Percentiles rank a stretch among this genome's conserved stretches.
phyloP scores from a whole-genome alignment of 257 asterid genomes.

The Nicotiana paniculata region DNA sequence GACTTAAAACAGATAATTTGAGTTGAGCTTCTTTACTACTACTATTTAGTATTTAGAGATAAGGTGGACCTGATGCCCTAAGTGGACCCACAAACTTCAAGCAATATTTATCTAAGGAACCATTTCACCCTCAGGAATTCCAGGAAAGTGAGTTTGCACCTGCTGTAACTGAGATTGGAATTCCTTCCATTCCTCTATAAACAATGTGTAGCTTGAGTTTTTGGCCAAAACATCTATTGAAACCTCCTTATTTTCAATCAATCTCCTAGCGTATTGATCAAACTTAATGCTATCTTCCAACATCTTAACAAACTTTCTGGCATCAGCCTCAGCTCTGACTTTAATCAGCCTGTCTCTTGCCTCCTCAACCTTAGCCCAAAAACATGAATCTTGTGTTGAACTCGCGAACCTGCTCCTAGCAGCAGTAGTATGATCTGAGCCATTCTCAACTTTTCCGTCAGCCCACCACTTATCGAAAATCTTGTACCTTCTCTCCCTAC shows the following conservation, averaged over 20 bases:
- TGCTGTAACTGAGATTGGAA: slow-evolving; percentile 41
- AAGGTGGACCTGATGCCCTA: background rate
- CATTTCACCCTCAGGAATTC: slow-evolving; percentile 10
- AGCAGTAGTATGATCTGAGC: slow-evolving; percentile 11
- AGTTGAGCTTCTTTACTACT: background rate
- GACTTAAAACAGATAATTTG: background rate
- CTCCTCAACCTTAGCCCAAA: slow-evolving; percentile 88
- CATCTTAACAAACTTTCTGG: slow-evolving; percentile 19
- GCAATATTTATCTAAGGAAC: background rate
- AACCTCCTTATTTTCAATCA: slow-evolving; percentile 71
- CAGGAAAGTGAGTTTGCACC: slow-evolving; percentile 34
- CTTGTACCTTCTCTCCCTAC: slow-evolving; percentile 65
- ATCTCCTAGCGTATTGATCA: slow-evolving; percentile 47
- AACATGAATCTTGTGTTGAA: slow-evolving; percentile 80
- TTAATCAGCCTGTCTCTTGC: slow-evolving; percentile 45
- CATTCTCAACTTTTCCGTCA: slow-evolving; percentile 37
- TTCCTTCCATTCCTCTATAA: slow-evolving; percentile 51
- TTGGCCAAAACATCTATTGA: slow-evolving; percentile 66
- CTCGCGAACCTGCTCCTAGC: slow-evolving; percentile 64
- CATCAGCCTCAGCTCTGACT: slow-evolving; percentile 42
- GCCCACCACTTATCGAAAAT: slow-evolving; percentile 87
- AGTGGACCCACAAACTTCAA: background rate
- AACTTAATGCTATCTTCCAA: slow-evolving; percentile 45
- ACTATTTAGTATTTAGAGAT: background rate
- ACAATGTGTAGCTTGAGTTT: slow-evolving; percentile 71